phyloP scores from a whole-genome alignment of 192 early-diverging fungal genomes.

The Backusella sp. region DNA sequence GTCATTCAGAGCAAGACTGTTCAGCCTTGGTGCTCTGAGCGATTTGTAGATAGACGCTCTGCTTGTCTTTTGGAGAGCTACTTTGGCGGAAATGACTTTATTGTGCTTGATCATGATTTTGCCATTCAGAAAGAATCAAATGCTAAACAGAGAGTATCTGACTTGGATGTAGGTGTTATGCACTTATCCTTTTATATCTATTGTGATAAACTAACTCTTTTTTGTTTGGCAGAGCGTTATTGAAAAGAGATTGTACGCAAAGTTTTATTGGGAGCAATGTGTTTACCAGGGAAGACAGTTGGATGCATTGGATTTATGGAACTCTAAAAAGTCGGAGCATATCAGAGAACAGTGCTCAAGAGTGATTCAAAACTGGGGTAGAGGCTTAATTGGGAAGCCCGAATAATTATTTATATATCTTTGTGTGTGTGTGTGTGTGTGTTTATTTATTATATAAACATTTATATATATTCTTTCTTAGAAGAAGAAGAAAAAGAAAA shows the following conservation, averaged over 20 bases:
- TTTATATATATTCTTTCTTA: slow-evolving; percentile 2
- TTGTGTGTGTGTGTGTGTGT: not conserved
- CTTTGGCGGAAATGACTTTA: slow-evolving; percentile 51
- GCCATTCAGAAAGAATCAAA: slow-evolving; percentile 29
- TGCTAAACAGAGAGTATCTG: slow-evolving; percentile 24
- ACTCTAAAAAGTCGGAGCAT: slow-evolving; percentile 44
- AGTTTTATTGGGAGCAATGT: slow-evolving; percentile 57
- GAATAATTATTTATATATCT: slow-evolving; percentile 21
- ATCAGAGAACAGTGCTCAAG: slow-evolving; percentile 34
- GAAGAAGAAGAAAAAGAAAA: not conserved
- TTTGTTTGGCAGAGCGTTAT: slow-evolving; percentile 44
- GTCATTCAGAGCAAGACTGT: slow-evolving; percentile 48
- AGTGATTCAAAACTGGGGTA: slow-evolving; percentile 38
- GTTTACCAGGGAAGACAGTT: slow-evolving; percentile 56
- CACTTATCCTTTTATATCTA: not conserved
- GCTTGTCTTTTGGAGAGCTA: slow-evolving; percentile 54
- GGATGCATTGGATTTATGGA: slow-evolving; percentile 49
- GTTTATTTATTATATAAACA: not conserved
- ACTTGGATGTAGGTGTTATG: slow-evolving; percentile 39
- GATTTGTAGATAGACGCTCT: slow-evolving; percentile 55
- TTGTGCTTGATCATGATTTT: slow-evolving; percentile 50
- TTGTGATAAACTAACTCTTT: slow-evolving; percentile 3
- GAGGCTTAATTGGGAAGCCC: slow-evolving; percentile 32
- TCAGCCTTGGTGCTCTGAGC: slow-evolving; percentile 55
- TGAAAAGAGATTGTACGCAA: slow-evolving; percentile 53